Evolutionary conservation across 1,284 basidiomycete genomes (phyloP), one percentile per base, ranked within the genome.

Genomic region (Ganoderma lingzhi): DNA sequence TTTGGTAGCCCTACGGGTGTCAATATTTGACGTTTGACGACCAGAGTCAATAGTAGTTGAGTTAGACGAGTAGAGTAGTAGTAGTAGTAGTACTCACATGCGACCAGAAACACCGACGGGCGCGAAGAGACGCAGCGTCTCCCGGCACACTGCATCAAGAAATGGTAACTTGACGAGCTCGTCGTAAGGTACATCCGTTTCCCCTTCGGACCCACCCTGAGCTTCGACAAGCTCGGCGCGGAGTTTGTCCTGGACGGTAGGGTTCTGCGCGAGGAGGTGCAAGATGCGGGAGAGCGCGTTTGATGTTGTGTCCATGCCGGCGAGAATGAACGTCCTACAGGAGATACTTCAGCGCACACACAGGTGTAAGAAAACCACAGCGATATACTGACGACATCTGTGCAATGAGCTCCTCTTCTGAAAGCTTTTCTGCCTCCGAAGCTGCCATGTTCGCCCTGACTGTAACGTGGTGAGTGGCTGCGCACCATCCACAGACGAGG

Each of bases 111-210:
- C 10, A 10, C 9, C 9, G 39, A 56, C 30, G 28, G 48, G 37
- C 0, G 82, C 80, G 94, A 92, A 62, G 87, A 86, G n/a, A 92
- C 48, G 28, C 4, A 53, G 32, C 17, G 62, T 63, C 53, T 64
- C 51, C 4, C 63, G 32, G 51, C 64, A 78, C 6, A 86, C 84
- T 3, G 83, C 83, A 65, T 90, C 87, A 35, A 91, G 80, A 71
- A 86, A 88, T 0, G 82, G 79, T 0, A 89, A 77, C 48, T 61
- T 61, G 48, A 63, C 41, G 15, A 69, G 37, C 15, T 60, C 53
- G 51, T 69, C 68, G 42, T 65, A 69, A 1, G 58, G 28, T 2
- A 44, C 17, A n/a, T 63, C 45, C 1, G 58, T 10, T 4, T 63
- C 45, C 15, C 72, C 23, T 19, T 37, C 48, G 58, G 79, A 79